phyloP scores from a whole-genome alignment of 371 early-diverging fungal species.

The Entomophthora muscae region DNA sequence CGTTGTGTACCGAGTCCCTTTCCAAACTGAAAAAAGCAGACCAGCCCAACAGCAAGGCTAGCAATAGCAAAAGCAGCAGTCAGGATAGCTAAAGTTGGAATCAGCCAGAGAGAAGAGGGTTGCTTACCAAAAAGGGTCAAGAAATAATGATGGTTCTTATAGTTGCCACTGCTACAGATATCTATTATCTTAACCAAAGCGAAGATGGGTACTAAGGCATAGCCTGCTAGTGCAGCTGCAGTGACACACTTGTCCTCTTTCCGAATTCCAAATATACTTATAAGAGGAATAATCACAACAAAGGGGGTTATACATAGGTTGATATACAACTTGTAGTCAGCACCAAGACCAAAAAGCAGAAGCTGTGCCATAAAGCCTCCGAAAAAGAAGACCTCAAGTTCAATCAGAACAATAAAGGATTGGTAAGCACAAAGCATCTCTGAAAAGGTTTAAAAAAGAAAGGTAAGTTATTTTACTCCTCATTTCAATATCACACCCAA shows the following conservation, averaged over 20 bases:
- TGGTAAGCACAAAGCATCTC: not conserved
- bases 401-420: not conserved
- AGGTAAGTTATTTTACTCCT: conserved; percentile 29
- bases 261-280: not conserved
- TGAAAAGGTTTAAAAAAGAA: not conserved
- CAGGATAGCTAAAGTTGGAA: not conserved
- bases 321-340: not conserved
- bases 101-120: not conserved
- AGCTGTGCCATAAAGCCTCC: not conserved
- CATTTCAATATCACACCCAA: conserved; percentile 79
- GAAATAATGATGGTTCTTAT: not conserved
- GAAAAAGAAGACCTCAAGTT: not conserved
- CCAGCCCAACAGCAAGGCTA: not conserved
- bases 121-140: not conserved
- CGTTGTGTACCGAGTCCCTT: not conserved
- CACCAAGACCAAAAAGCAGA: not conserved
- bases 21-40: not conserved
- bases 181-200: not conserved
- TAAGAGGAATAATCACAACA: not conserved
- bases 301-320: not conserved
- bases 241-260: not conserved
- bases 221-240: not conserved
- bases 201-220: not conserved
- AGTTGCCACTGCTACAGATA: not conserved
- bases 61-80: not conserved